These are phyloP conservation scores for Flammula alnicola DNA, from an alignment of 1,284 basidiomycete genomes.

Conservation along the genomic window DNA sequence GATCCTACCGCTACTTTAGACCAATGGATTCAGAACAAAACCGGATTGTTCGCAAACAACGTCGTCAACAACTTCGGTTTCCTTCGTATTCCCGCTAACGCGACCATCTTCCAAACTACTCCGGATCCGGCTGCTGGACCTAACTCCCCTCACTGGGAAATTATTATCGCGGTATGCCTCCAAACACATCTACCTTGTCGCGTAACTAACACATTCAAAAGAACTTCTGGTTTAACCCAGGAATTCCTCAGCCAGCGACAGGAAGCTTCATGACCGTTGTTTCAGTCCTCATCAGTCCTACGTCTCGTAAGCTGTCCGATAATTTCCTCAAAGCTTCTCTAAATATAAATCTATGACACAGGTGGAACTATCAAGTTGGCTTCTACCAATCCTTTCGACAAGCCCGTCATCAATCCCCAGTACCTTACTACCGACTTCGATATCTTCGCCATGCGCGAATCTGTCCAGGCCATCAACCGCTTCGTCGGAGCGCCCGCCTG, in stretches of 20 bases:
- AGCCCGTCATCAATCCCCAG: conserved; percentile 41
- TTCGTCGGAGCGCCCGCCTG: conserved; percentile 33
- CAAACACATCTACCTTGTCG: no score
- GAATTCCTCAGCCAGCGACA: conserved; percentile 23
- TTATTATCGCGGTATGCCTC: no score
- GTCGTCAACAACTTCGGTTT: conserved; percentile 24
- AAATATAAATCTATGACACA: conserved; percentile 6
- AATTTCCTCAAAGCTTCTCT: background rate
- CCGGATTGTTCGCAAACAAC: conserved; percentile 24
- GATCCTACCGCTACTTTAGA: conserved; percentile 11
- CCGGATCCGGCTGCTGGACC: conserved; percentile 34
- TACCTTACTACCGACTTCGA: conserved; percentile 35
- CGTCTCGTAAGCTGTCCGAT: conserved; percentile 29
- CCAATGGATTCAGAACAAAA: conserved; percentile 23
- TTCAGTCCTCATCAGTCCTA: conserved; percentile 31
- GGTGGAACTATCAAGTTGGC: conserved; percentile 32
- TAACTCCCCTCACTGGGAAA: conserved; percentile 34
- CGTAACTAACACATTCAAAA: no score
- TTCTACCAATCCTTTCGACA: conserved; percentile 36
- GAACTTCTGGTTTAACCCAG: conserved; percentile 29
- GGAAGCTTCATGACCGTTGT: conserved; percentile 34
- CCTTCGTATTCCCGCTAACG: conserved; percentile 32
- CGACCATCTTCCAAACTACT: conserved; percentile 26
- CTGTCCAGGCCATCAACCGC: conserved; percentile 28
- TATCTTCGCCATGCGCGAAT: conserved; percentile 27